Percentiles rank a stretch among this genome's conserved stretches.
Conservation (phyloP, 2,329 filamentous ascomycete genomes). For the Didymella sp. region DNA sequence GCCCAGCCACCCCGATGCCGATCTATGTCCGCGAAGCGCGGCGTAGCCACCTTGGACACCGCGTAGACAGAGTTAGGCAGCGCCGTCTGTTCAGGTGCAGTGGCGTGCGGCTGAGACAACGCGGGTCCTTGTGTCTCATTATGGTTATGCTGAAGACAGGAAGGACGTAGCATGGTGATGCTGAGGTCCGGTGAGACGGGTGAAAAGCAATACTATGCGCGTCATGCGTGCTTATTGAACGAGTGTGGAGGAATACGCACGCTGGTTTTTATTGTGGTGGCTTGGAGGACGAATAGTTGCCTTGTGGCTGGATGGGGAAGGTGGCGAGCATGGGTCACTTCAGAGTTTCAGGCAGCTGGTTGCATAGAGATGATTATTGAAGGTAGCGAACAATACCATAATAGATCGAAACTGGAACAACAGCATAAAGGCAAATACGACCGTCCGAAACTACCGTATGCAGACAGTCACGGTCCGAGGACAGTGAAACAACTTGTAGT, state of each 20-base stretch:
- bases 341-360: background rate
- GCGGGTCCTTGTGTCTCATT: too few relatives aligned
- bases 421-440: slow-evolving; percentile 6
- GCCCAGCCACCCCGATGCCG: too few relatives aligned
- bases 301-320: background rate
- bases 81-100: too few relatives aligned
- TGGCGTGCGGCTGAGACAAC: too few relatives aligned
- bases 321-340: background rate
- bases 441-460: background rate
- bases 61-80: slow-evolving; percentile 1
- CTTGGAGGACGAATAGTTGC: background rate
- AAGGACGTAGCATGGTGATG: slow-evolving; percentile 1
- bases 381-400: slow-evolving; percentile 12
- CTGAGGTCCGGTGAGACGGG: slow-evolving; percentile 1
- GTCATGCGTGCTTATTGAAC: background rate
- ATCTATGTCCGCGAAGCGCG: too few relatives aligned
- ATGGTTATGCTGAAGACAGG: too few relatives aligned
- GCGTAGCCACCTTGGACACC: too few relatives aligned
- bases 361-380: slow-evolving; percentile 15
- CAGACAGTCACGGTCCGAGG: slow-evolving; percentile 1
- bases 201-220: slow-evolving; percentile 5
- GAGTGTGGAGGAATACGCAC: background rate
- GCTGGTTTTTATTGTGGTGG: background rate
- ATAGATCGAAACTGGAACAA: slow-evolving; percentile 8
- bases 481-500: background rate